phyloP scores from a whole-genome alignment of 148 eudicot genomes.

The Chenopodium formosanum region DNA sequence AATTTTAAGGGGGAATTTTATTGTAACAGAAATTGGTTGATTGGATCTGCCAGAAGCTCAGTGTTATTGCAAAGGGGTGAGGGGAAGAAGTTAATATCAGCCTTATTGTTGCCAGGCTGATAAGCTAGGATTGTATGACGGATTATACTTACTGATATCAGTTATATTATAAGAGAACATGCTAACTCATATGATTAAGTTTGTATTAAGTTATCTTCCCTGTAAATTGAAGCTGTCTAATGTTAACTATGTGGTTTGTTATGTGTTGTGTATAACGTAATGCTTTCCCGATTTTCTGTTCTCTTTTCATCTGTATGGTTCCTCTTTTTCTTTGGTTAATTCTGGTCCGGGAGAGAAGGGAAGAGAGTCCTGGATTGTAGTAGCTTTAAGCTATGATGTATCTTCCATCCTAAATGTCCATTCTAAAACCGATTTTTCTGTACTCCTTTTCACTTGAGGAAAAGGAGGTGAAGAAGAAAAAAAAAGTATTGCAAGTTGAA shows the following conservation, averaged over 20 bases:
- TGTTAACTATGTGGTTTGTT: neutral
- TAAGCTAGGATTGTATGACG: neutral
- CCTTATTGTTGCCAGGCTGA: too few relatives aligned
- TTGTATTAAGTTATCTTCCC: neutral
- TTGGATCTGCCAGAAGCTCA: neutral
- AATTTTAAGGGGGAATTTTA: neutral
- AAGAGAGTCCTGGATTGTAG: neutral
- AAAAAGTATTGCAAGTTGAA: neutral
- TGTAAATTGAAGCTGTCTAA: neutral
- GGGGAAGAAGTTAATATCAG: neutral
- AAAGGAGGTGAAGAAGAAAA: neutral
- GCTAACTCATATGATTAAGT: too few relatives aligned
- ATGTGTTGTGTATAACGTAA: neutral
- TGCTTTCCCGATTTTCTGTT: neutral
- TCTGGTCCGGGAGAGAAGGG: neutral
- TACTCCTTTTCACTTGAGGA: neutral
- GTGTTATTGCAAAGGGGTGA: neutral
- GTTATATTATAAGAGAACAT: neutral
- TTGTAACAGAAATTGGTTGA: neutral
- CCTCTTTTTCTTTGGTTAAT: neutral
- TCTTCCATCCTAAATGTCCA: neutral
- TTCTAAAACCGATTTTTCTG: neutral
- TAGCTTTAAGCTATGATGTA: neutral
- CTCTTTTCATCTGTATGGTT: neutral
- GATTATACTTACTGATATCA: neutral